Conservation (phyloP, 768 basidiomycete species). For the Termitomyces sp. region DNA sequence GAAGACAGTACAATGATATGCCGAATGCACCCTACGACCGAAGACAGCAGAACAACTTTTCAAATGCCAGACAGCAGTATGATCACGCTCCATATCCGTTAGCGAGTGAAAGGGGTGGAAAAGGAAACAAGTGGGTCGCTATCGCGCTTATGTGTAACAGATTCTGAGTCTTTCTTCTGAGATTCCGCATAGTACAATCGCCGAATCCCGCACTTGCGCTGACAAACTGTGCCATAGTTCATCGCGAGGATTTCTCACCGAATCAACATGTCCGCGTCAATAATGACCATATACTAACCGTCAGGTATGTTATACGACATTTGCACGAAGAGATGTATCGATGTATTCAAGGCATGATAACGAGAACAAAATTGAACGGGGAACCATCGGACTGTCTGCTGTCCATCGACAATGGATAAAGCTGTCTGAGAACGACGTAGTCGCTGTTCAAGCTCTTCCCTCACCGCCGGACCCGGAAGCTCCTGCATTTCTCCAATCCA, state of each 20-base stretch:
- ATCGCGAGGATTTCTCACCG: constrained; percentile 68
- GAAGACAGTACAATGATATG: constrained; percentile 51
- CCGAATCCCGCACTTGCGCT: constrained; percentile 70
- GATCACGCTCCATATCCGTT: constrained; percentile 34
- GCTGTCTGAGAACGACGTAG: constrained; percentile 71
- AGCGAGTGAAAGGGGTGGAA: constrained; percentile 18
- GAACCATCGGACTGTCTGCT: constrained; percentile 70
- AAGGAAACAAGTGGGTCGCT: constrained; percentile 19
- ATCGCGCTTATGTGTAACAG: background rate
- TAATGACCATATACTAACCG: constrained; percentile 63
- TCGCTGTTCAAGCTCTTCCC: constrained; percentile 62
- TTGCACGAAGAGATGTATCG: background rate
- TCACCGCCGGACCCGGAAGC: constrained; percentile 42
- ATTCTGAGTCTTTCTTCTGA: constrained; percentile 19
- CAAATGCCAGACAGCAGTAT: constrained; percentile 24
- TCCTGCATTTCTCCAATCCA: constrained; percentile 63
- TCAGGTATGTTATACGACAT: constrained; percentile 45
- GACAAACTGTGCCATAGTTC: constrained; percentile 76
- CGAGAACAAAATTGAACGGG: constrained; percentile 62
- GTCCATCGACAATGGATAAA: constrained; percentile 88
- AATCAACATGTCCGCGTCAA: constrained; percentile 78
- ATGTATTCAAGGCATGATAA: constrained; percentile 60
- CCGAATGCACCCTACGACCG: constrained; percentile 45
- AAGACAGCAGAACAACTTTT: constrained; percentile 45
- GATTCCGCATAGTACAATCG: constrained; percentile 52